phyloP scores from a whole-genome alignment of 1,284 basidiomycete genomes.

The Sparassis latifolia region DNA sequence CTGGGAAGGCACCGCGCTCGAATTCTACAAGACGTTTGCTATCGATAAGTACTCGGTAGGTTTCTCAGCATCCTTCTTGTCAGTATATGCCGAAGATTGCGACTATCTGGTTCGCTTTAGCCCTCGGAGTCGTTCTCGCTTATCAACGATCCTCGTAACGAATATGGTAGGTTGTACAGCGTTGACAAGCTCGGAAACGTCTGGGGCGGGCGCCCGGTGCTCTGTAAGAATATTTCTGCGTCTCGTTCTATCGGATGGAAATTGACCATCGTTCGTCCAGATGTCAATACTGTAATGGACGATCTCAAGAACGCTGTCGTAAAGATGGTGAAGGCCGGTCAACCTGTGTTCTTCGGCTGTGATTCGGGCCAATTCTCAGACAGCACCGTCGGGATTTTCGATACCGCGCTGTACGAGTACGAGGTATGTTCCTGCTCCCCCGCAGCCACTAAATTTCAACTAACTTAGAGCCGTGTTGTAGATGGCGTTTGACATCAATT shows the following conservation, averaged over 20 bases:
- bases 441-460: slow-evolving; percentile 2
- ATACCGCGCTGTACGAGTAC: slow-evolving; percentile 77
- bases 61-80: slow-evolving; percentile 3
- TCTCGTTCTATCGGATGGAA: background rate
- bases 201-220: slow-evolving; percentile 78
- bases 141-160: slow-evolving; percentile 91
- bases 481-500: slow-evolving; percentile 50
- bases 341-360: slow-evolving; percentile 93
- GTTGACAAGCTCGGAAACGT: slow-evolving; percentile 92
- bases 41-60: slow-evolving; percentile 49
- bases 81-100: background rate
- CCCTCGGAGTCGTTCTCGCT: slow-evolving; percentile 79
- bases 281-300: slow-evolving; percentile 85
- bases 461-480: slow-evolving; percentile 9
- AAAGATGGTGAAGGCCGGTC: slow-evolving; percentile 82
- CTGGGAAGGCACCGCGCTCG: slow-evolving; percentile 76
- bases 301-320: slow-evolving; percentile 80
- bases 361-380: slow-evolving; percentile 82
- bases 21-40: slow-evolving; percentile 60
- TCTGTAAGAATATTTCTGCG: slow-evolving; percentile 47
- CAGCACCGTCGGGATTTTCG: slow-evolving; percentile 73
- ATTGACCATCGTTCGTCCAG: slow-evolving; percentile 29
- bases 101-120: slow-evolving; percentile 6
- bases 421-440: slow-evolving; percentile 40
- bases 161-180: slow-evolving; percentile 80